These are phyloP conservation scores for Handroanthus guayacan DNA, from an alignment of 257 asterid genomes.

Conservation along the genomic window DNA sequence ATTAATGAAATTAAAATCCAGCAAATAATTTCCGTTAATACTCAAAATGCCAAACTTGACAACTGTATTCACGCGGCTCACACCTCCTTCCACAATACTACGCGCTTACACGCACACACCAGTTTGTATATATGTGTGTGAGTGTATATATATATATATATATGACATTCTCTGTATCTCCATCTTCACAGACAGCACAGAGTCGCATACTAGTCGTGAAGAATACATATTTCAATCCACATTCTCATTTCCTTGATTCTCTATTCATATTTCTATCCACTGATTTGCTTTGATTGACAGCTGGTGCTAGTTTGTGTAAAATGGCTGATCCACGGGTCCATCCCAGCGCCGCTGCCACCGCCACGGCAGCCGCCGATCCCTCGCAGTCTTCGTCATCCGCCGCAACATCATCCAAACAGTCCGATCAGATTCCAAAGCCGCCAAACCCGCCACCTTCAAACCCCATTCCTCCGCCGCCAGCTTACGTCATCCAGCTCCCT, in stretches of 20 bases:
- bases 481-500: constrained; percentile 48
- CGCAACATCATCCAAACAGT: constrained; percentile 25
- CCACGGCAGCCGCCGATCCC: constrained; percentile 15
- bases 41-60: no score
- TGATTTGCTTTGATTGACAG: neutral
- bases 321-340: constrained; percentile 42
- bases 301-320: neutral
- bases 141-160: no score
- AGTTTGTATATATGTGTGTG: no score
- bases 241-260: neutral
- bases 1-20: no score
- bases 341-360: constrained; percentile 38
- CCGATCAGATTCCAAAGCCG: constrained; percentile 14
- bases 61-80: no score
- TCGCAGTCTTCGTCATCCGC: constrained; percentile 25
- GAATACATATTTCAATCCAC: neutral
- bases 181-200: neutral
- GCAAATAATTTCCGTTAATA: no score
- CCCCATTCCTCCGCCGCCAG: constrained; percentile 35
- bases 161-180: no score
- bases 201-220: no score
- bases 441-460: constrained; percentile 26
- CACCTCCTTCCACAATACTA: no score
- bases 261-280: neutral
- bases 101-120: no score